These are phyloP conservation scores for Citrus sp. DNA, from an alignment of 345 rosid species.

Conservation along the genomic window DNA sequence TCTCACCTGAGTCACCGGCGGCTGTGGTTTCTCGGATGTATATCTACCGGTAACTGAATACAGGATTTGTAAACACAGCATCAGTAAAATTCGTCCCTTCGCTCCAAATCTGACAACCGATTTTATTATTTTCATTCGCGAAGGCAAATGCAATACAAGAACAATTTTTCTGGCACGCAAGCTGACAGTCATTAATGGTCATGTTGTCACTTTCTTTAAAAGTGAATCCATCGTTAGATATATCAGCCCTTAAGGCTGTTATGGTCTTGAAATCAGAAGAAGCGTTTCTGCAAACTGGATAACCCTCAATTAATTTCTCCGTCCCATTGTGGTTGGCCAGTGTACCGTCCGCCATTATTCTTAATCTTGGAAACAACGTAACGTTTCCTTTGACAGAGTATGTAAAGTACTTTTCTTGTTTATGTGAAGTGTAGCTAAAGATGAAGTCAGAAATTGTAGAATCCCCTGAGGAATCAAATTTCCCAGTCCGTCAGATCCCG, in stretches of 20 bases:
- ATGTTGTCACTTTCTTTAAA: conserved; percentile 2
- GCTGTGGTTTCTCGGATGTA: background rate
- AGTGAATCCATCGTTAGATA: background rate
- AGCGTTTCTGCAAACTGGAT: background rate
- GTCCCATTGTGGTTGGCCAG: background rate
- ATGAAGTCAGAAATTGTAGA: background rate
- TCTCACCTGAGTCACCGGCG: background rate
- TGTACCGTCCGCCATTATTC: background rate
- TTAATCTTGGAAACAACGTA: background rate
- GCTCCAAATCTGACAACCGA: conserved; percentile 20
- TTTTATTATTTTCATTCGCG: background rate
- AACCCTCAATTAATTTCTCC: background rate
- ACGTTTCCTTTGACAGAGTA: background rate
- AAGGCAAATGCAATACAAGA: conserved; percentile 28
- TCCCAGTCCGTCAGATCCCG: background rate
- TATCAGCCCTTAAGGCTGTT: background rate
- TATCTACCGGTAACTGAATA: no score
- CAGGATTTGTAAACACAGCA: no score
- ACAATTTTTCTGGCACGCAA: conserved; percentile 16
- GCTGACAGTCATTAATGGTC: background rate
- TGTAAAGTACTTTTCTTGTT: conserved; percentile 8
- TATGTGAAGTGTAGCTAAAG: conserved; percentile 4
- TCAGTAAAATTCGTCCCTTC: background rate
- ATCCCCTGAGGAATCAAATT: background rate
- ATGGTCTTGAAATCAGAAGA: background rate